Base-by-base conservation (phyloP, 371 early-diverging fungal species). In the Mucor velutinosus region DNA sequence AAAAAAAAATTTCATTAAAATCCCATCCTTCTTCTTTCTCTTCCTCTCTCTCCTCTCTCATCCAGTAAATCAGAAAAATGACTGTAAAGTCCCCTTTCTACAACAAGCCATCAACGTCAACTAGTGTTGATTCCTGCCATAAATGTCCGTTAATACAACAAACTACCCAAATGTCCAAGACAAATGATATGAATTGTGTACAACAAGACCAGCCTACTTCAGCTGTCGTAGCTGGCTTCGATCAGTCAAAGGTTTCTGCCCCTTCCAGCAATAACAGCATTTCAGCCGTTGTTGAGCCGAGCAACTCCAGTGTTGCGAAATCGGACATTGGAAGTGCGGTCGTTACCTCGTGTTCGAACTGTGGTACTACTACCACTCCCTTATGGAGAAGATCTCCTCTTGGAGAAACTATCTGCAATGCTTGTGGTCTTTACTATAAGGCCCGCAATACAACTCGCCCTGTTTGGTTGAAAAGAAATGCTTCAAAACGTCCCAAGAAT, bases 321-420 rank as follows among this genome's bases (percentile, higher is more conserved):
- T 76, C 80, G 82, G 82, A 81, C 63, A 80, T 73, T 81, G 80
- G 78, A 76, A 83, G 67, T 68, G 76, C 69, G 43, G 75, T 80
- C 25, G 80, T 80, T 51, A 86, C 85, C 63, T 82, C 81, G 65
- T 97, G 97, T 83, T 83, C 90, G 69, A 95, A 97, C 80, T 97
- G 97, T 86, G 86, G 87, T 19, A 94, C 93, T 12, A 92, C 90
- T n/a, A 80, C 87, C 32, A 98, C 98, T 7, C 97, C 97, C 17
- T 84, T 95, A 27, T 98, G 99, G 99, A 77, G 99, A 69, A 82
- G 96, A 71, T 91, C 91, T 66, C 88, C 89, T 45, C 82, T 89
- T 64, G 95, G 94, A 60, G 89, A 93, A 65, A 85, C 87, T 49
- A 88, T 96, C 66, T 97, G 97, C 78, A 97, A 96, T 79, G 96